Evolutionary conservation across 2,329 filamentous ascomycete species (phyloP), one percentile per base, ranked within the genome.

Genomic region (Trichoderma oligosporum): DNA sequence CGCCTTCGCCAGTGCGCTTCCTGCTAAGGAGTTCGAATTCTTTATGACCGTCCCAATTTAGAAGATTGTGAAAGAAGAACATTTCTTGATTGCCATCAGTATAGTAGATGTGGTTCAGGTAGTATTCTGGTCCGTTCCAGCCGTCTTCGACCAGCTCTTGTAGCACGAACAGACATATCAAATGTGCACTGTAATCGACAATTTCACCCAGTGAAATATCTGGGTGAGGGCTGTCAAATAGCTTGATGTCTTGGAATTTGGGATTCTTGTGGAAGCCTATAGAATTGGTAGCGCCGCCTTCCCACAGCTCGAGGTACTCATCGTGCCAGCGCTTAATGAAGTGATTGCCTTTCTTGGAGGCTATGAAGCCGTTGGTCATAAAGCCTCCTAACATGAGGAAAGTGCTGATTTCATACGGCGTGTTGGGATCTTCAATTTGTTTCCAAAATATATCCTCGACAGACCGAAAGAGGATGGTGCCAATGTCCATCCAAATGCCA

Each of bases 261-360:
- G 70, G 69, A 42, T 73, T 65, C 25, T 67, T 66, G 46, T 71
- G 68, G 39, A 73, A 69, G 24, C 66, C 68, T 1, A 58, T 51
- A 4, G 62, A 61, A 51, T 69, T 70, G 12, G 68, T 70, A 4
- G 44, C 62, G 3, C 66, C 70, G 16, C 66, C 70, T 6, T 68
- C 63, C 73, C 74, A 75, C 7, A 75, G 62, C 5, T 68, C 60
- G 45, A 65, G 55, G 58, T 71, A 75, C 12, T 71, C 66, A 11
- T 72, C 67, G 56, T 75, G 70, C 74, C 75, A 77, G 57, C 65
- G 68, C 61, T 71, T 73, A 56, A 79, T 74, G 58, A 79, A 77
- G 0, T 65, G 64, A 52, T 77, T 74, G 8, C 71, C 70, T 33
- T 73, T 72, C 35, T 75, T 71, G 2, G 70, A 64, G 2, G 74